Evolutionary conservation across 352 stramenopile genomes (phyloP).

Genomic region (Globisporangium cederbergense): DNA sequence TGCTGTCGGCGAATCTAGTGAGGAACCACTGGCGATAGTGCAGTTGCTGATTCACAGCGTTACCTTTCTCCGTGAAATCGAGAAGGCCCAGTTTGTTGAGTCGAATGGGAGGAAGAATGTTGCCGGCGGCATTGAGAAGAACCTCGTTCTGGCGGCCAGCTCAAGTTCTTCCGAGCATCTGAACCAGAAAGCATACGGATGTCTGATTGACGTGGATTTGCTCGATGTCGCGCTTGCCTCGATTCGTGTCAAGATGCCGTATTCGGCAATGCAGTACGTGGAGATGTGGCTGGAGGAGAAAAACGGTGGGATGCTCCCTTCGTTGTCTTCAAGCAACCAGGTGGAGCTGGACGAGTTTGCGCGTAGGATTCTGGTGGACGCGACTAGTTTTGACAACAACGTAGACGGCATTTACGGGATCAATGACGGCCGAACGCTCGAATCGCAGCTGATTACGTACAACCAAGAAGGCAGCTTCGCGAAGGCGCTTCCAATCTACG

Average conservation of each 20-base stretch:
- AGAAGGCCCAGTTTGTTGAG: conserved; percentile 73
- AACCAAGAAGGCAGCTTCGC: conserved; percentile 57
- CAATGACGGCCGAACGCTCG: conserved; percentile 67
- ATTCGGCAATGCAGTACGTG: conserved; percentile 87
- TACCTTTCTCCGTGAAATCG: conserved; percentile 76
- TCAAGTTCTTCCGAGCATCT: conserved; percentile 8
- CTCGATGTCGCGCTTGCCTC: conserved; percentile 63
- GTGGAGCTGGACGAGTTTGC: conserved; percentile 31
- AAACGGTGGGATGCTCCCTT: conserved; percentile 43
- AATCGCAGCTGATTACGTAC: conserved; percentile 70
- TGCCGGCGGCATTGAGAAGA: conserved; percentile 7
- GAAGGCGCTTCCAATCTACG: conserved; percentile 70
- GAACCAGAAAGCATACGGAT: conserved; percentile 49
- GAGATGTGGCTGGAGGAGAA: conserved; percentile 81
- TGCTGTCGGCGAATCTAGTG: background rate
- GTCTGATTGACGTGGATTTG: conserved; percentile 57
- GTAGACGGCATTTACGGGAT: conserved; percentile 77
- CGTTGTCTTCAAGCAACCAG: conserved; percentile 26
- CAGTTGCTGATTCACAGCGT: conserved; percentile 78
- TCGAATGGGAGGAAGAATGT: conserved; percentile 36
- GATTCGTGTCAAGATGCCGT: conserved; percentile 79
- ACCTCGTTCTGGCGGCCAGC: background rate
- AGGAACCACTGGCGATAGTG: conserved; percentile 38
- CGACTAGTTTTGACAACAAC: conserved; percentile 60
- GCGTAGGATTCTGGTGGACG: conserved; percentile 58